Conservation (phyloP, 305 asterid species). For the Solanum hybrid region DNA sequence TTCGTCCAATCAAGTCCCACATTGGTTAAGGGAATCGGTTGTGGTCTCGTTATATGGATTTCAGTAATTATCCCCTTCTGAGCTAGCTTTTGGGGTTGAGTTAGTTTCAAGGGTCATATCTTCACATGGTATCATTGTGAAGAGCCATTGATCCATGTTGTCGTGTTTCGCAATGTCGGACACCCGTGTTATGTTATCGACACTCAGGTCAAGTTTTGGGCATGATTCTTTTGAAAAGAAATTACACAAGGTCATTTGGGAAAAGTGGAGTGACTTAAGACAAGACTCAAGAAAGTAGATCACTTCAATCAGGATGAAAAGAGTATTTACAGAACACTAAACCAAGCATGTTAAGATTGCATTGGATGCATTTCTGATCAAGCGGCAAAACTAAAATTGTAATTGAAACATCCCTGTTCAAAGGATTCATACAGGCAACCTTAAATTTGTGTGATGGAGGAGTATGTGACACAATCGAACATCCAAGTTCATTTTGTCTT, state of each 20-base stretch:
- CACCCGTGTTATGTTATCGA: too few species aligned
- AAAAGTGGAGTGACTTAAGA: neutral
- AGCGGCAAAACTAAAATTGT: neutral
- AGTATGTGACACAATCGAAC: neutral
- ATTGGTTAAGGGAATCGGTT: neutral
- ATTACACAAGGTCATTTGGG: neutral
- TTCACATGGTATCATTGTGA: neutral
- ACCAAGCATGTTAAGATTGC: neutral
- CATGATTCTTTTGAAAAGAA: neutral
- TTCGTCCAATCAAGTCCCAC: neutral
- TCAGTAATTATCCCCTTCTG: neutral
- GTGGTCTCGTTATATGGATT: neutral
- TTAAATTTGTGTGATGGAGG: neutral
- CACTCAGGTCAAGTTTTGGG: neutral
- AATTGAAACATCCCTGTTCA: neutral
- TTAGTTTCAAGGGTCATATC: neutral
- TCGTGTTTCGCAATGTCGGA: neutral
- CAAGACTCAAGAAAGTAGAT: neutral
- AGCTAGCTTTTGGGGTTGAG: neutral
- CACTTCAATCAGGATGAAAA: neutral
- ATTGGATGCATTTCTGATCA: neutral
- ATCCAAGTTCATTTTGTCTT: neutral
- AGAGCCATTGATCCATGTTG: neutral
- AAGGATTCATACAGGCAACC: neutral
- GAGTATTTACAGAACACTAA: neutral